phyloP scores from a whole-genome alignment of 345 rosid genomes.

The Rhizophora mangle region DNA sequence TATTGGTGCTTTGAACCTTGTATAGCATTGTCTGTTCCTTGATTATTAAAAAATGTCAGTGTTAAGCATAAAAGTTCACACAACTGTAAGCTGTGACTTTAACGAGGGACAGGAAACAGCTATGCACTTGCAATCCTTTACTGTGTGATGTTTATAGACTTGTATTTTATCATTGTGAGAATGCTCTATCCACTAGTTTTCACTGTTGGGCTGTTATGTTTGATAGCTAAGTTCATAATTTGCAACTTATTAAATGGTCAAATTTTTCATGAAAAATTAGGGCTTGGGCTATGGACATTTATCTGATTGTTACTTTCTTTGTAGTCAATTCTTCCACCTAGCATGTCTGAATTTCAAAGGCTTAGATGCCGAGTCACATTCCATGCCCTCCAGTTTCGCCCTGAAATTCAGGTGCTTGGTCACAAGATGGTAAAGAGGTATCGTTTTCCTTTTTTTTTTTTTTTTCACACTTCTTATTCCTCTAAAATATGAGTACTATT shows the following conservation, averaged over 20 bases:
- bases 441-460: background rate
- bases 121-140: background rate
- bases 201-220: background rate
- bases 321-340: slow-evolving; percentile 76
- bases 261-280: background rate
- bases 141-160: background rate
- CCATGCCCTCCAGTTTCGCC: slow-evolving; percentile 90
- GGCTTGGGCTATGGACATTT: background rate
- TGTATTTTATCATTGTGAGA: background rate
- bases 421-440: slow-evolving; percentile 86
- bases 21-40: background rate
- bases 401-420: slow-evolving; percentile 75
- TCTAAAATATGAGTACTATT: background rate
- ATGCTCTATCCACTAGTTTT: background rate
- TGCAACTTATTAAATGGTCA: background rate
- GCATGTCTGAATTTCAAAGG: slow-evolving; percentile 84
- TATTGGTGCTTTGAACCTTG: slow-evolving; percentile 3
- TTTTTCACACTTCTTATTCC: slow-evolving; percentile 2
- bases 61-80: background rate
- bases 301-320: slow-evolving; percentile 23
- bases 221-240: too few relatives aligned
- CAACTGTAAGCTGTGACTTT: background rate
- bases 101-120: background rate
- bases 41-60: background rate
- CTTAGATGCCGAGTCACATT: slow-evolving; percentile 96